Percentiles rank a stretch among this genome's conserved stretches.
These are phyloP conservation scores for Pontederia crassipes DNA, from an alignment of 176 grass and related monocot species.

Conservation along the genomic window DNA sequence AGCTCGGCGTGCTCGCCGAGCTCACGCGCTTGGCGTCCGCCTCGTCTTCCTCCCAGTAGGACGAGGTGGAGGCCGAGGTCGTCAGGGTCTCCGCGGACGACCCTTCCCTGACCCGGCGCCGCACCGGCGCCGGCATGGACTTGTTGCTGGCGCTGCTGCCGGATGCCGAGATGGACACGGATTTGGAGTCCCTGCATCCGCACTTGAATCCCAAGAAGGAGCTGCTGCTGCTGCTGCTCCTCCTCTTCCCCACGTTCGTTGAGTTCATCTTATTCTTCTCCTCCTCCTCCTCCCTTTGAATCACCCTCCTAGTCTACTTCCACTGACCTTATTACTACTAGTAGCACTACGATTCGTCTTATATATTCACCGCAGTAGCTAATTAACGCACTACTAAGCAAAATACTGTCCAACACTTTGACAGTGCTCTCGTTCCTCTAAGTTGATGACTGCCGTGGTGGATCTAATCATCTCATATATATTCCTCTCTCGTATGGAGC, in stretches of 20 bases:
- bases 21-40: slow-evolving; percentile 23
- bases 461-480: no score
- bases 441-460: no score
- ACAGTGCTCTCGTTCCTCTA: no score
- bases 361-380: no score
- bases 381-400: no score
- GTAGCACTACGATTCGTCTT: no score
- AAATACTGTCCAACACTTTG: no score
- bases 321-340: no score
- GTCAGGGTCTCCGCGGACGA: slow-evolving; percentile 33
- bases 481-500: no score
- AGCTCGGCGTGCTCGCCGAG: slow-evolving; percentile 31
- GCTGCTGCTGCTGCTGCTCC: slow-evolving; percentile 10
- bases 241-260: slow-evolving; percentile 8
- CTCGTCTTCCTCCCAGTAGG: slow-evolving; percentile 35
- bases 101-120: slow-evolving; percentile 12
- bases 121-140: slow-evolving; percentile 26
- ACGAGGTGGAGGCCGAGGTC: slow-evolving; percentile 43
- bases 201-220: slow-evolving; percentile 34
- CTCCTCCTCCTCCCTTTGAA: neutral
- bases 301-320: neutral
- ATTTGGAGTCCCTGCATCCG: slow-evolving; percentile 49
- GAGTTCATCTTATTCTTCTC: slow-evolving; percentile 5
- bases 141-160: slow-evolving; percentile 26
- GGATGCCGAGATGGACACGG: slow-evolving; percentile 33